Conservation (phyloP, 345 rosid species). For the Brassica juncea region DNA sequence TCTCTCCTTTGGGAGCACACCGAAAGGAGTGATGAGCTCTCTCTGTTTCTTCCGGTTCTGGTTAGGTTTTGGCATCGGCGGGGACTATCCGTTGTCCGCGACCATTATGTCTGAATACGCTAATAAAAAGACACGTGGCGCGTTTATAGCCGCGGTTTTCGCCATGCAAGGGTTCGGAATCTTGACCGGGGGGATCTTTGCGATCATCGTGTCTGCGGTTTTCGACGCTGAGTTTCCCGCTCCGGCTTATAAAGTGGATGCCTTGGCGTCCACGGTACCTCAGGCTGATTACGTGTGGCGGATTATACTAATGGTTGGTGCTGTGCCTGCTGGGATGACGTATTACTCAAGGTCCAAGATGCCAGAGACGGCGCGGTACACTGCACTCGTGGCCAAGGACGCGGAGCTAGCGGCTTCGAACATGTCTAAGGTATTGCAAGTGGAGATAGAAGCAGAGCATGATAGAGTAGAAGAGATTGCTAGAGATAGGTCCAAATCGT, state of each 20-base stretch:
- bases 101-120: conserved; percentile 89
- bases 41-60: conserved; percentile 85
- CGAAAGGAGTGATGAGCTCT: conserved; percentile 57
- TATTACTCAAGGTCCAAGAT: conserved; percentile 83
- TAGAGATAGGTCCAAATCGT: conserved; percentile 31
- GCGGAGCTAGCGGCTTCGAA: conserved; percentile 70
- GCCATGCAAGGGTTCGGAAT: conserved; percentile 96
- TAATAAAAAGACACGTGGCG: conserved; percentile 85
- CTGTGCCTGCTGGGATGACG: conserved; percentile 75
- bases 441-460: conserved; percentile 62
- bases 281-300: conserved; percentile 85
- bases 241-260: conserved; percentile 50
- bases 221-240: conserved; percentile 54
- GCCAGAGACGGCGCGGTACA: conserved; percentile 93
- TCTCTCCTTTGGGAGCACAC: conserved; percentile 54
- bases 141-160: conserved; percentile 87
- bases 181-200: conserved; percentile 71
- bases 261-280: conserved; percentile 59
- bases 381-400: conserved; percentile 83
- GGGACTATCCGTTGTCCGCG: conserved; percentile 82
- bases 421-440: conserved; percentile 80
- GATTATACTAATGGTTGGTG: conserved; percentile 77
- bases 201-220: conserved; percentile 53
- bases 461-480: conserved; percentile 40
- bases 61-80: conserved; percentile 87